phyloP scores from a whole-genome alignment of 768 basidiomycete genomes.

The Boletus eberwhitei region DNA sequence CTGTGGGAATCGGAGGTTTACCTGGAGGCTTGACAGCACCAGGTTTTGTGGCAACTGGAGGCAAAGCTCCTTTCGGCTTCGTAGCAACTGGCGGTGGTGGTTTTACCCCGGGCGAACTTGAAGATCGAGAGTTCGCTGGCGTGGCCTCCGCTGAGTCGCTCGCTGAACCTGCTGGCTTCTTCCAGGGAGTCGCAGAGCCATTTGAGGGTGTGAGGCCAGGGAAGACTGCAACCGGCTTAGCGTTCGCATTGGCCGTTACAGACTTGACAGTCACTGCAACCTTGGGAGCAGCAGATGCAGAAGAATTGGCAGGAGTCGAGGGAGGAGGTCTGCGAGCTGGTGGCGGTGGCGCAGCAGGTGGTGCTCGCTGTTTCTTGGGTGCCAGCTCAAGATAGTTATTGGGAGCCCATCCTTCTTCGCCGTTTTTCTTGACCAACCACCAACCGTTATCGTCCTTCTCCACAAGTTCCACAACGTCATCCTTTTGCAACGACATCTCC shows the following conservation, averaged over 20 bases:
- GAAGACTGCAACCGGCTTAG: slow-evolving; percentile 80
- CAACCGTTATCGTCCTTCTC: slow-evolving; percentile 95
- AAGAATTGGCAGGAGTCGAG: slow-evolving; percentile 36
- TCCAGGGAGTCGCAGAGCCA: slow-evolving; percentile 73
- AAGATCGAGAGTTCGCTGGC: slow-evolving; percentile 48
- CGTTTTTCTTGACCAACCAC: slow-evolving; percentile 91
- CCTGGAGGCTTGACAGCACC: slow-evolving; percentile 44
- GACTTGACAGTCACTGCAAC: slow-evolving; percentile 39
- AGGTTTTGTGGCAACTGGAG: slow-evolving; percentile 55
- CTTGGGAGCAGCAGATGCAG: slow-evolving; percentile 35
- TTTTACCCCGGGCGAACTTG: slow-evolving; percentile 47
- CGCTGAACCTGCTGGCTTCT: slow-evolving; percentile 46
- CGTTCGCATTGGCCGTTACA: slow-evolving; percentile 53
- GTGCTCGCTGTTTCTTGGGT: slow-evolving; percentile 59
- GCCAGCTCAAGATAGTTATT: slow-evolving; percentile 87
- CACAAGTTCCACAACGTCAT: slow-evolving; percentile 86
- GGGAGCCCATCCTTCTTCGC: slow-evolving; percentile 91
- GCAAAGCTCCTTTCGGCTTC: slow-evolving; percentile 64
- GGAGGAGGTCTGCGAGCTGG: slow-evolving; percentile 49
- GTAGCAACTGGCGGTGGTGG: slow-evolving; percentile 58
- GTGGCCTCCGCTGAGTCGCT: slow-evolving; percentile 35
- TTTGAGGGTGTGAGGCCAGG: slow-evolving; percentile 69
- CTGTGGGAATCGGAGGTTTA: slow-evolving; percentile 63
- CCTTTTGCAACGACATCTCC: slow-evolving; percentile 86
- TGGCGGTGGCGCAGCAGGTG: slow-evolving; percentile 69